Evolutionary conservation across 2,329 filamentous ascomycete species (phyloP), one percentile per base, ranked within the genome.

Genomic region (Beauveria brongniartii): DNA sequence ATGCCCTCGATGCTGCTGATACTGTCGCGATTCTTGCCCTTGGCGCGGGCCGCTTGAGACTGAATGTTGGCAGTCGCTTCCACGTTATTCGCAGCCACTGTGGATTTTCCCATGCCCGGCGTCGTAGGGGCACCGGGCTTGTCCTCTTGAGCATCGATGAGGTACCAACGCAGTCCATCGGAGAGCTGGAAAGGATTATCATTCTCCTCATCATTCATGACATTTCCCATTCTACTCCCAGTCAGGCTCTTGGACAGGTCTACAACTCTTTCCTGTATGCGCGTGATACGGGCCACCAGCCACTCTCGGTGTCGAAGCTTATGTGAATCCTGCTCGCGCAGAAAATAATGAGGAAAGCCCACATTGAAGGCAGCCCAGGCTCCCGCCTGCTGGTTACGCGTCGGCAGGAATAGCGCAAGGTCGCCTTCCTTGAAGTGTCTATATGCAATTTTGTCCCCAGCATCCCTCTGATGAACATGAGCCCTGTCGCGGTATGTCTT

Each of bases 351-450:
- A 9, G 94, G 94, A 63, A 93, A 96, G 1, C 92, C 93, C 37
- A 99, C 90, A 69, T 99, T 99, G 81, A 99, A 99, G 0, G 94
- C 94, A 5, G 94, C 94, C 94, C 94, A 99, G 0, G 94, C 93
- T 18, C 93, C 89, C 5, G 92, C 94, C 43, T 90, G 90, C 74
- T 97, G 92, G 71, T 97, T 97, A 41, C 93, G 83, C 0, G 94
- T 99, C 0, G 94, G 94, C 46, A 99, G 77, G 77, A 99, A 99
- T 2, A 99, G 75, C 14, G 93, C 94, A 16, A 99, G 81, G 70
- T 99, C 94, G 8, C 94, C 93, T 73, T 97, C 92, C 70, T 97
- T 97, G 78, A 99, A 99, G 55, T 93, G 88, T 63, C 89, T 88
- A 72, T 94, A 97, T 2, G 94, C 92, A 70, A 99, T 97, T 78